phyloP scores from a whole-genome alignment of 495 filamentous ascomycete species.

The Cercophora newfieldiana region DNA sequence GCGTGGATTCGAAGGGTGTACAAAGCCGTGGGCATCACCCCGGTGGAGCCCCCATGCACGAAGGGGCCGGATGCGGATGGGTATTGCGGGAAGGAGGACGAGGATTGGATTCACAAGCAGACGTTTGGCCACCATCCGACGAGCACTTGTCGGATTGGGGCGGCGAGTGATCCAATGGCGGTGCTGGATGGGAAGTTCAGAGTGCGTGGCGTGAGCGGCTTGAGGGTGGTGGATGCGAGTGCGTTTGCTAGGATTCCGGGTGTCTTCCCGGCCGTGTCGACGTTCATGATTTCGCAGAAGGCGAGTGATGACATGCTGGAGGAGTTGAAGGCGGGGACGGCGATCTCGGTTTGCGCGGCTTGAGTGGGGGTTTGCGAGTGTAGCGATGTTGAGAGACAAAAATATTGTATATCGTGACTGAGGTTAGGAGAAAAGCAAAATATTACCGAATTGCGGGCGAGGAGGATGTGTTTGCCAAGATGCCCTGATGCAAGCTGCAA shows the following conservation, averaged over 20 bases:
- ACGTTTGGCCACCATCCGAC: slow-evolving; percentile 50
- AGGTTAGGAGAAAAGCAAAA: background rate
- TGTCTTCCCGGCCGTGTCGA: slow-evolving; percentile 52
- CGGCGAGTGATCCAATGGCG: slow-evolving; percentile 44
- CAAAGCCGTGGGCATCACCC: slow-evolving; percentile 30
- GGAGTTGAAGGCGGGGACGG: slow-evolving; percentile 31
- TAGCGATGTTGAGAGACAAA: background rate
- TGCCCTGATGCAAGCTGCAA: too few species aligned
- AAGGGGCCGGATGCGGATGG: slow-evolving; percentile 26
- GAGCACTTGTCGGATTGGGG: slow-evolving; percentile 45
- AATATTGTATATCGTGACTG: background rate
- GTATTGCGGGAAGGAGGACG: slow-evolving; percentile 36
- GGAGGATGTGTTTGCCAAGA: too few species aligned
- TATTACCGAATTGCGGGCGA: too few species aligned
- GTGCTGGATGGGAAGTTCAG: slow-evolving; percentile 46
- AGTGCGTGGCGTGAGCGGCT: slow-evolving; percentile 41
- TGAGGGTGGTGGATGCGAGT: slow-evolving; percentile 51
- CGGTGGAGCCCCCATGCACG: slow-evolving; percentile 37
- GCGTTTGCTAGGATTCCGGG: slow-evolving; percentile 52
- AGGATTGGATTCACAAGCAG: slow-evolving; percentile 42
- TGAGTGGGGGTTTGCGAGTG: background rate
- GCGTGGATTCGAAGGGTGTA: slow-evolving; percentile 37
- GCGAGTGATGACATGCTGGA: slow-evolving; percentile 57
- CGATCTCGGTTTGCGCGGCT: slow-evolving; percentile 20
- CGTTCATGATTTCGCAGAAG: slow-evolving; percentile 62